A percentile compares a stretch with the other conserved stretches of the same genome.
Evolutionary conservation across 2,329 filamentous ascomycete genomes (phyloP).

Genomic region (Hawksworthiomyces lignivorus): DNA sequence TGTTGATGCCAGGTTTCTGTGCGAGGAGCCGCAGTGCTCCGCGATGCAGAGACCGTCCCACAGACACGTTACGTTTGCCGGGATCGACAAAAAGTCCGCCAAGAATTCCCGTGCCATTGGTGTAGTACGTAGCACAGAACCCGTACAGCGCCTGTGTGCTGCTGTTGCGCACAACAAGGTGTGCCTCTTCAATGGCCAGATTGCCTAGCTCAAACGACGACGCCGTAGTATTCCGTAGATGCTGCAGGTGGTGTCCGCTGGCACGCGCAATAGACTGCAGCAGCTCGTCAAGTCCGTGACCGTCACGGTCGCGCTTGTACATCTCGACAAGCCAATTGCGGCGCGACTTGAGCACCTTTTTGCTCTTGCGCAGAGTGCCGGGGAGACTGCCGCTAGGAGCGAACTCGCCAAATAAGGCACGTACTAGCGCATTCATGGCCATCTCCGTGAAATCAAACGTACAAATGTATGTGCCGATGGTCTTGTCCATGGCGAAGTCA

Average conservation of each 20-base stretch:
- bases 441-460: constrained; percentile 96
- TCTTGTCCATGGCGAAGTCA: constrained; percentile 88
- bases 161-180: constrained; percentile 91
- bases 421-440: constrained; percentile 75
- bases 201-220: constrained; percentile 69
- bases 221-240: constrained; percentile 62
- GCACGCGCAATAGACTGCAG: constrained; percentile 62
- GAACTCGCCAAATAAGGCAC: constrained; percentile 73
- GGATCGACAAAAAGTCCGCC: constrained; percentile 89
- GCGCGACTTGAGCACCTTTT: constrained; percentile 79
- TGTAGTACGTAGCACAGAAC: constrained; percentile 83
- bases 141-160: constrained; percentile 87
- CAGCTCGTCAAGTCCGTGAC: constrained; percentile 64
- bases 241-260: constrained; percentile 58
- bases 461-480: constrained; percentile 86
- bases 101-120: constrained; percentile 64
- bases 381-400: constrained; percentile 52
- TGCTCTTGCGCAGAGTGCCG: constrained; percentile 75
- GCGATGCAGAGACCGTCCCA: constrained; percentile 83
- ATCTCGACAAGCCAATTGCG: constrained; percentile 93
- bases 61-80: constrained; percentile 74
- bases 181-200: constrained; percentile 63
- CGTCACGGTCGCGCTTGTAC: constrained; percentile 74
- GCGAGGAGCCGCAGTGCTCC: constrained; percentile 68
- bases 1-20: constrained; percentile 64